Base-by-base conservation (phyloP, 2,329 filamentous ascomycete genomes). In the Ampelomyces quisqualis region DNA sequence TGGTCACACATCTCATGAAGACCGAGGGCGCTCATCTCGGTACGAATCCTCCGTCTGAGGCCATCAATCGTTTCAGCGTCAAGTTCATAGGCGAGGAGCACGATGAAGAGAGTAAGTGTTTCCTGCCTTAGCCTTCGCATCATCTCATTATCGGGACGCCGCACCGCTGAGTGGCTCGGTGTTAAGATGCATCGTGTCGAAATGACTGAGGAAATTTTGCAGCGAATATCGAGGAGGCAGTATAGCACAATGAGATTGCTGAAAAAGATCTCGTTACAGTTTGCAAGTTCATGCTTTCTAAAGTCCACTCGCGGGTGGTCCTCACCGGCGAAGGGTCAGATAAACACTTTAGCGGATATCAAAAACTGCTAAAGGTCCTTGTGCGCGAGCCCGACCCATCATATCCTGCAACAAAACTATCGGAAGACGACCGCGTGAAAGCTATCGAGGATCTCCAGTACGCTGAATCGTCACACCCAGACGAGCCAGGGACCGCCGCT, bases 311-410 rank as follows among this genome's bases (percentile, higher is more conserved):
- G 62, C 9, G 63, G 43, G 77, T 80, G 4, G 72, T 81, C 2
- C 61, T 81, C 3, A 79, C 76, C 0, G 72, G 71, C 15, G 75
- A 78, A 51, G 76, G 76, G 4, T 62, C 75, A 7, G 78, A 80
- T 45, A 78, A 80, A 62, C 68, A 74, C 35, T 80, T 81, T 53
- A 72, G 66, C 2, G 78, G 78, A 20, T 81, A 81, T 46, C 60
- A 67, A 0, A 62, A 69, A 32, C 75, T 75, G 39, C 52, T 70
- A 0, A 60, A 69, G 1, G 76, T 80, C 37, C 72, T 70, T 37
- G 65, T 81, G 2, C 68, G 70, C 8, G 77, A 79, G 49, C 52
- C 70, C 1, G 78, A 81, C 48, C 33, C 32, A 14, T 38, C 54
- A 15, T 53, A 35, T 43, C 47, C 49, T 1, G 31, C 32, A 7